These are phyloP conservation scores for Microstegium vimineum DNA, from an alignment of 176 grass and related monocot genomes.

Conservation along the genomic window DNA sequence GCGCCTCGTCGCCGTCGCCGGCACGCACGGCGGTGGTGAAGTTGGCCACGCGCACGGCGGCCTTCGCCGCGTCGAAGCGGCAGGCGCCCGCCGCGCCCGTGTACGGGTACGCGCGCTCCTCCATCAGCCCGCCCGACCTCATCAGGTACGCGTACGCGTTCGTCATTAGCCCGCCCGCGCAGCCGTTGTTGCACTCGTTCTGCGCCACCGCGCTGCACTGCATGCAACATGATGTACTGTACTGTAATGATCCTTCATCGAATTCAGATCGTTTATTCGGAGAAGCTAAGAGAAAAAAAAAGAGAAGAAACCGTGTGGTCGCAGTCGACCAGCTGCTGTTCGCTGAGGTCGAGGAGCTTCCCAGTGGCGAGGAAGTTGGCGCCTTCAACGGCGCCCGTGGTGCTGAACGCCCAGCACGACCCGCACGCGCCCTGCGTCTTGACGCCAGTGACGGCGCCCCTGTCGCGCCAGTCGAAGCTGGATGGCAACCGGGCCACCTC, in stretches of 20 bases:
- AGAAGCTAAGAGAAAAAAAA: too few relatives aligned
- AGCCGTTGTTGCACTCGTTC: slow-evolving; percentile 74
- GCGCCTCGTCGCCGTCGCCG: slow-evolving; percentile 49
- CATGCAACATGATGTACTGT: background rate
- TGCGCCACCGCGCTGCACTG: slow-evolving; percentile 54
- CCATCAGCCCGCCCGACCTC: slow-evolving; percentile 61
- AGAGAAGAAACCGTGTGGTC: slow-evolving; percentile 80
- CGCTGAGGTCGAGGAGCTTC: slow-evolving; percentile 54
- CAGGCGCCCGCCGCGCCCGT: slow-evolving; percentile 52
- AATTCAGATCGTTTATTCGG: too few relatives aligned
- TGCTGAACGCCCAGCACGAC: slow-evolving; percentile 71
- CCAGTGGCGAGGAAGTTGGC: slow-evolving; percentile 55
- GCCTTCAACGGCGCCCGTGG: slow-evolving; percentile 53
- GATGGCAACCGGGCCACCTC: slow-evolving; percentile 46
- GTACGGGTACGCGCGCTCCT: slow-evolving; percentile 66
- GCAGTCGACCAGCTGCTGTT: slow-evolving; percentile 74
- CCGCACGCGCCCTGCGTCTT: slow-evolving; percentile 87
- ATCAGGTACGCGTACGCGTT: slow-evolving; percentile 82
- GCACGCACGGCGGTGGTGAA: slow-evolving; percentile 71
- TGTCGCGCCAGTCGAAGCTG: slow-evolving; percentile 86
- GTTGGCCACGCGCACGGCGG: slow-evolving; percentile 63
- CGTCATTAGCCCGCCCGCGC: slow-evolving; percentile 78
- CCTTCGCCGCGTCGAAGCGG: slow-evolving; percentile 50
- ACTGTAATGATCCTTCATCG: background rate
- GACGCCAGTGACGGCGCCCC: slow-evolving; percentile 64